phyloP scores from a whole-genome alignment of 2,329 filamentous ascomycete species.

The Periglandula ipomoeae region DNA sequence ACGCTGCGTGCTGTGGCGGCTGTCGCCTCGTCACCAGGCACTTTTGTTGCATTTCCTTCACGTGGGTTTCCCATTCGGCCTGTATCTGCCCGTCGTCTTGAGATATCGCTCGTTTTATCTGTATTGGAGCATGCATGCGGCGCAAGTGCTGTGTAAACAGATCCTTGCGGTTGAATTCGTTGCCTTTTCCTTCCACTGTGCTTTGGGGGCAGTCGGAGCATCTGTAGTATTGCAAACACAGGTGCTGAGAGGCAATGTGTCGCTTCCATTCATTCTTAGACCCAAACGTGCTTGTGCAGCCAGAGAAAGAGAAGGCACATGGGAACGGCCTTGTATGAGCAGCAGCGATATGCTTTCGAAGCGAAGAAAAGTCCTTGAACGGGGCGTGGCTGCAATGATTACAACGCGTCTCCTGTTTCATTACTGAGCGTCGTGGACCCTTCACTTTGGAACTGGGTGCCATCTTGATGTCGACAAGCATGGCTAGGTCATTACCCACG shows the following conservation, averaged over 20 bases:
- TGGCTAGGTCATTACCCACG: slow-evolving; percentile 16
- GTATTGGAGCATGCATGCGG: slow-evolving; percentile 77
- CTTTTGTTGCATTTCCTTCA: slow-evolving; percentile 61
- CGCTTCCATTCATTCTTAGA: slow-evolving; percentile 98
- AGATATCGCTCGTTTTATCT: slow-evolving; percentile 47
- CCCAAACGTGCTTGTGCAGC: slow-evolving; percentile 73
- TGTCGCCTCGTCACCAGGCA: slow-evolving; percentile 64
- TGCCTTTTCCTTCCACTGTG: slow-evolving; percentile 46
- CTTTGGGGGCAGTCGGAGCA: slow-evolving; percentile 52
- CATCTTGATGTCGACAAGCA: slow-evolving; percentile 16
- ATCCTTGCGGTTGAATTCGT: slow-evolving; percentile 88
- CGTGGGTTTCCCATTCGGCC: slow-evolving; percentile 53
- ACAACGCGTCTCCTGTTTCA: slow-evolving; percentile 54
- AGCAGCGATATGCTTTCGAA: slow-evolving; percentile 58
- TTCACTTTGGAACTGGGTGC: slow-evolving; percentile 27
- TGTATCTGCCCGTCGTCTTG: slow-evolving; percentile 52
- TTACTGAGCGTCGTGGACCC: slow-evolving; percentile 35
- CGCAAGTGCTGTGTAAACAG: slow-evolving; percentile 90
- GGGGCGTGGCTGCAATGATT: slow-evolving; percentile 53
- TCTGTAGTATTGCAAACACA: slow-evolving; percentile 58
- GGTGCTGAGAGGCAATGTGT: slow-evolving; percentile 83
- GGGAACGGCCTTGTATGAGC: slow-evolving; percentile 67
- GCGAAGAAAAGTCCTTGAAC: slow-evolving; percentile 57
- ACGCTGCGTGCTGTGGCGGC: slow-evolving; percentile 63
- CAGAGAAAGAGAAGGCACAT: slow-evolving; percentile 78